Evolutionary conservation across 768 basidiomycete genomes (phyloP).

Genomic region (Tephrocybe rancida): DNA sequence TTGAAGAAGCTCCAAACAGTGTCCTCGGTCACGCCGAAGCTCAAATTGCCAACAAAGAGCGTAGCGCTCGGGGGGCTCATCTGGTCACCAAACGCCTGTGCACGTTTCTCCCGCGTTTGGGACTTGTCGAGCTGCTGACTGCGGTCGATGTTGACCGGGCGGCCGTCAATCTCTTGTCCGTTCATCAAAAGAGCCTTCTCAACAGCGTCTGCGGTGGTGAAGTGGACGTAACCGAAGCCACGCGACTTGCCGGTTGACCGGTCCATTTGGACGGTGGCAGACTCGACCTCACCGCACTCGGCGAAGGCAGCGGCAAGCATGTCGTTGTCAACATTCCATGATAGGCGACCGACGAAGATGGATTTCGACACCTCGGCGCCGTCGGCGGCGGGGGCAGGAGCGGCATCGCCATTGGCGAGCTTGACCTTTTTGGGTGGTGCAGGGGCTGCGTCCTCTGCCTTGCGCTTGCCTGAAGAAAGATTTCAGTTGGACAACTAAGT

Average conservation of each 20-base stretch:
- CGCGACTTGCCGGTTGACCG: conserved; percentile 81
- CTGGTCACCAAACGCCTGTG: conserved; percentile 76
- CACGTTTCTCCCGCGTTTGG: conserved; percentile 65
- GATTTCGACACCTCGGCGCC: conserved; percentile 59
- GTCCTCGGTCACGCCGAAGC: conserved; percentile 81
- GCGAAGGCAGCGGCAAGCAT: conserved; percentile 92
- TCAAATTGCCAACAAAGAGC: conserved; percentile 91
- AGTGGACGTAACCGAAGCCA: conserved; percentile 85
- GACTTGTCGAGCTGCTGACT: conserved; percentile 63
- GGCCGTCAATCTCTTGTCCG: conserved; percentile 91
- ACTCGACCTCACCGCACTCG: conserved; percentile 83
- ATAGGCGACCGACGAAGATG: conserved; percentile 90
- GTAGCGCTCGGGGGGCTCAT: conserved; percentile 66
- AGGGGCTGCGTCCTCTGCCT: conserved; percentile 65
- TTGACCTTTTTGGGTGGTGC: conserved; percentile 83
- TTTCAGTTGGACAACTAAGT: not conserved
- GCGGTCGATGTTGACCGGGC: conserved; percentile 84
- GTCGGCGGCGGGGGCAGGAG: conserved; percentile 37
- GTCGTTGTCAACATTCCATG: conserved; percentile 97
- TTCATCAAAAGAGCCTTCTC: conserved; percentile 80
- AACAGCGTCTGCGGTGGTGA: conserved; percentile 68
- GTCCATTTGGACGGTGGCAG: conserved; percentile 88
- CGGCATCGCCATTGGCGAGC: conserved; percentile 58
- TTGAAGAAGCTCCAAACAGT: conserved; percentile 88
- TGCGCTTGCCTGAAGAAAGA: conserved; percentile 65